Base-by-base conservation (phyloP, 306 rosid species). In the Prunus dulcis region DNA sequence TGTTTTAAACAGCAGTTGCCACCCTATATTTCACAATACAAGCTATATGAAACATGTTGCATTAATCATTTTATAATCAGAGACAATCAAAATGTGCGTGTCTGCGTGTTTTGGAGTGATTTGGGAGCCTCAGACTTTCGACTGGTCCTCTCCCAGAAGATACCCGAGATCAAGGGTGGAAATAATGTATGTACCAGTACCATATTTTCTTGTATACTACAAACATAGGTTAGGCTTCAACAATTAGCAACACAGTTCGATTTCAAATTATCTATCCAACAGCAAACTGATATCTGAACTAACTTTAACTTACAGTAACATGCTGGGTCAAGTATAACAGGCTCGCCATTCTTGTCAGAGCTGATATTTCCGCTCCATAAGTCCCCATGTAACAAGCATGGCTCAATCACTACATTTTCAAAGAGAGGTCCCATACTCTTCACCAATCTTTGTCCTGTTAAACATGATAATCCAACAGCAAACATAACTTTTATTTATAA, bases 291-390 rank as follows among this genome's bases (percentile, higher is more conserved):
- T 75, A 65, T 70, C 45, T 50, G 10, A 70, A 61, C 72, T 30
- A 63, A 30, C 38, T 38, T 78, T 71, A n/a, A 89, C 98, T 92
- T 90, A 94, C 97, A 95, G 81, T 95, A 95, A 77, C 96, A 92
- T 63, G 97, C 98, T 13, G 98, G 98, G 78, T 90, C 97, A 67
- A 95, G 89, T 74, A 95, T 92, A 75, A 92, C 91, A 83, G 98
- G 93, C 72, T 90, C 96, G 57, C 97, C 96, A 34, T 92, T 90
- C 64, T 84, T 88, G 86, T 90, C 96, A 7, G 90, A 84, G 86
- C 96, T 85, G 52, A 92, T 88, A 79, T 95, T 95, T 80, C 98
- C 98, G 63, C 98, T 90, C 98, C 98, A 92, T 11, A 95, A 87
- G 78, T 92, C 98, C 80, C 98, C 97, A 66, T 95, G 98, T 76